phyloP scores from a whole-genome alignment of 164 flowering plant species.

The Macadamia integrifolia region DNA sequence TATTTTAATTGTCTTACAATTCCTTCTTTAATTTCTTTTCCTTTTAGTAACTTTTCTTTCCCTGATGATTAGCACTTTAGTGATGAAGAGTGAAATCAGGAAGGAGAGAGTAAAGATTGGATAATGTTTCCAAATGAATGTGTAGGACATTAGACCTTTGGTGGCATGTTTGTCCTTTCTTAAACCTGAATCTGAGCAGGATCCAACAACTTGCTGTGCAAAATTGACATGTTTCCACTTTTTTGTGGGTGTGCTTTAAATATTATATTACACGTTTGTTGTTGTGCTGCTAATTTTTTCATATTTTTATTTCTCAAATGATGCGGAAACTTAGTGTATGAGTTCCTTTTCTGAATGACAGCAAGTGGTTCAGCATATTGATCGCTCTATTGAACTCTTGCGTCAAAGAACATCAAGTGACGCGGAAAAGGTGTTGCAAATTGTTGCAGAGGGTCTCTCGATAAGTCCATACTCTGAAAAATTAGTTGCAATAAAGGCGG shows the following conservation, averaged over 20 bases:
- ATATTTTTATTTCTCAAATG: background rate
- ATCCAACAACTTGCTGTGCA: too few relatives aligned
- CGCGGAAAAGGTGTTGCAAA: constrained; percentile 43
- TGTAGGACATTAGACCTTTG: too few relatives aligned
- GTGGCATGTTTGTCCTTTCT: too few relatives aligned
- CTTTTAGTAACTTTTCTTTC: too few relatives aligned
- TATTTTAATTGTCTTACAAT: background rate
- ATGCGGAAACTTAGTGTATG: constrained; percentile 7
- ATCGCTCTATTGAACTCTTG: constrained; percentile 47
- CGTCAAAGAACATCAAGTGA: constrained; percentile 42
- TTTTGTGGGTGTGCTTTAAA: background rate
- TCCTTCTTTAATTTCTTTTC: too few relatives aligned
- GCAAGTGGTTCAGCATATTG: constrained; percentile 50
- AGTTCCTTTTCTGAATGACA: constrained; percentile 31
- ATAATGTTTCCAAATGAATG: too few relatives aligned
- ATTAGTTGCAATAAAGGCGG: constrained; percentile 74
- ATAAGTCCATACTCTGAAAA: constrained; percentile 68
- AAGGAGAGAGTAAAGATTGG: too few relatives aligned
- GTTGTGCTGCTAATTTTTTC: background rate
- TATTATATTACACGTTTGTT: background rate
- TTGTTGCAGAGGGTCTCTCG: constrained; percentile 49
- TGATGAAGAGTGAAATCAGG: too few relatives aligned
- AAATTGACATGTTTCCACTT: background rate
- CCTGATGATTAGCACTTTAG: too few relatives aligned
- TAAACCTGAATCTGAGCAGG: too few relatives aligned